These are phyloP conservation scores for Hansenula lynferdii DNA, from an alignment of 1,139 yeast species.

Conservation along the genomic window DNA sequence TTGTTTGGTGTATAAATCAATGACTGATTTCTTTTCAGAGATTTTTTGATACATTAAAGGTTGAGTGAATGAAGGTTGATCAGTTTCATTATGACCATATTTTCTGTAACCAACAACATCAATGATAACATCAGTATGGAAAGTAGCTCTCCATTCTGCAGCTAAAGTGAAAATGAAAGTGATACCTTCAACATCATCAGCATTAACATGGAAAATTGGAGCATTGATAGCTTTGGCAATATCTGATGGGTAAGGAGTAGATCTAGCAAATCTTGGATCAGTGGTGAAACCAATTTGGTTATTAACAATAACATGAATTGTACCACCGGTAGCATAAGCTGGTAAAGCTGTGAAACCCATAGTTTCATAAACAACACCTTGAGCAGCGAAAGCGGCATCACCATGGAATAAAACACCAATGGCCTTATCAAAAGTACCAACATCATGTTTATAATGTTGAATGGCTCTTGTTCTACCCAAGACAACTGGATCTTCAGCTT, in stretches of 20 bases:
- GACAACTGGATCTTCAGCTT: conserved; percentile 98
- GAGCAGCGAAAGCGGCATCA: conserved; percentile 98
- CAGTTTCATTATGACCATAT: conserved; percentile 99
- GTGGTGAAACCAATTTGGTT: conserved; percentile 99
- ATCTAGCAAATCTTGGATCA: conserved; percentile 95
- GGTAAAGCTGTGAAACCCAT: conserved; percentile 93
- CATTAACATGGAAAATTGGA: conserved; percentile 98
- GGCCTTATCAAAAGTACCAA: conserved; percentile 79
- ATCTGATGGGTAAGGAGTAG: conserved; percentile 97
- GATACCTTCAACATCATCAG: conserved; percentile 94
- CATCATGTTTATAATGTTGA: conserved; percentile 86
- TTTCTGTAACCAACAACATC: conserved; percentile 99
- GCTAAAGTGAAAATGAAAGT: conserved; percentile 92
- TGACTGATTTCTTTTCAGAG: conserved; percentile 82
- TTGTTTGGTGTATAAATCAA: conserved; percentile 79
- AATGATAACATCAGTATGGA: conserved; percentile 93
- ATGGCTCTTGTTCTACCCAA: conserved; percentile 97
- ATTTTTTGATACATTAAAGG: conserved; percentile 94
- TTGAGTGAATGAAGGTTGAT: conserved; percentile 98
- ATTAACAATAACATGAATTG: conserved; percentile 90
- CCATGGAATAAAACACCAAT: conserved; percentile 93
- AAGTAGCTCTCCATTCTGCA: conserved; percentile 97
- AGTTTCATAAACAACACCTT: conserved; percentile 98
- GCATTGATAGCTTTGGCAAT: conserved; percentile 95
- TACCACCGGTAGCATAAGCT: conserved; percentile 98